Base-by-base conservation (phyloP, 495 filamentous ascomycete genomes). In the Talaromyces stipitatus region DNA sequence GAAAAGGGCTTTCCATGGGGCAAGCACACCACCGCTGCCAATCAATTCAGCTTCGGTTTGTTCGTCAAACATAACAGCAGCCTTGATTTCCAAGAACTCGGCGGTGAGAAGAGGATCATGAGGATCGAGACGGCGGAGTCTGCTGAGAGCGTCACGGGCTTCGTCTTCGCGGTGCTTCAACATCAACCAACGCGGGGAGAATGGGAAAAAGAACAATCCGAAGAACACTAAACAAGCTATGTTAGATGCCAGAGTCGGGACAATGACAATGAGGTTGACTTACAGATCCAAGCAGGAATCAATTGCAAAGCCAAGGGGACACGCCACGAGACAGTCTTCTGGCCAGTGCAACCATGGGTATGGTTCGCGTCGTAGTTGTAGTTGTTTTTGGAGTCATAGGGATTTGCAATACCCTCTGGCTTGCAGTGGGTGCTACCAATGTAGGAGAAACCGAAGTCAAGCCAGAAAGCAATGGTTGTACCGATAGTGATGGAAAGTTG, bases 401-500 rank as follows among this genome's bases (percentile, higher is more conserved):
- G 63, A 41, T 72, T 62, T 30, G 53, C 20, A 23, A 72, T 60
- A 30, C 66, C 58, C 53, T 79, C 69, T 5, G 79, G 79, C 62
- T 84, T 75, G 20, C 76, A 72, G 9, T 80, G 72, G 7, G 79
- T 84, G n/a, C 84, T 81, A 32, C 79, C 86, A 57, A 79, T 74
- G 62, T 79, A 82, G 43, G 85, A 84, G 29, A 82, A 75, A 16
- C 84, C 85, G 58, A 88, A 90, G 66, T 88, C 84, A 64, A 90
- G 83, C 72, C 87, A 89, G 72, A 83, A 91, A 66, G 87, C 80
- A 59, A 84, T 80, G 38, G 61, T 55, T 36, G 80, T 85, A 48
- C 78, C 85, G 85, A 88, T 89, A 26, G 86, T 90, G 56, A 91
- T 90, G 9, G 88, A 86, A 81, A 87, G 89, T 67, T 90, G 87